Conservation (phyloP, 2,329 filamentous ascomycete genomes). For the Claviceps sp. region DNA sequence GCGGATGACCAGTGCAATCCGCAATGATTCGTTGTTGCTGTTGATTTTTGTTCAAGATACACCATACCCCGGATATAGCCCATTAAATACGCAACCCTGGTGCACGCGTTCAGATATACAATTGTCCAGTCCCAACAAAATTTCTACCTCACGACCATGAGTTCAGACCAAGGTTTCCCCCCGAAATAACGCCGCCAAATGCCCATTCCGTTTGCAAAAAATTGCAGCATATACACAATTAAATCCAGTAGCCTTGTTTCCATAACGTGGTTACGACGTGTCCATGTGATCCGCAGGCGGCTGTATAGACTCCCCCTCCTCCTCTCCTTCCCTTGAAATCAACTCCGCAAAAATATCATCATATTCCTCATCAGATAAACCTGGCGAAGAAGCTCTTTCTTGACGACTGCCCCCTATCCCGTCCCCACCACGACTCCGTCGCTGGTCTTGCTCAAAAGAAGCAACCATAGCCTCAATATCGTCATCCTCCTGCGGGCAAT, state of each 20-base stretch:
- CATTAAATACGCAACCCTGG: conserved; percentile 7
- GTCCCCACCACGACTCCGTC: conserved; percentile 9
- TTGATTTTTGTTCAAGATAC: conserved; percentile 8
- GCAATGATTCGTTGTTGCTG: conserved; percentile 30
- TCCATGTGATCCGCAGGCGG: conserved; percentile 31
- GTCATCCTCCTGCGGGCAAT: conserved; percentile 35
- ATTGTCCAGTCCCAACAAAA: neutral
- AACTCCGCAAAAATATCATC: conserved; percentile 43
- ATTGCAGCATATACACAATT: neutral
- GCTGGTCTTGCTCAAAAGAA: conserved; percentile 28
- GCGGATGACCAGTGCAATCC: conserved; percentile 50
- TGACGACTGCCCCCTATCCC: conserved; percentile 8
- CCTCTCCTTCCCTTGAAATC: conserved; percentile 17
- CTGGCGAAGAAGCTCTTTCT: conserved; percentile 19
- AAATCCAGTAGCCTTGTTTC: neutral
- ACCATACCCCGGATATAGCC: conserved; percentile 14
- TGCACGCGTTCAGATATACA: neutral
- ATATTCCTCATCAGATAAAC: conserved; percentile 44
- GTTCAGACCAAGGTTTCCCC: neutral
- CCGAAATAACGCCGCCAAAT: conserved; percentile 7
- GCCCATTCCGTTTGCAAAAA: neutral
- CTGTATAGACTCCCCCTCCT: conserved; percentile 4
- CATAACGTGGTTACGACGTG: conserved; percentile 15
- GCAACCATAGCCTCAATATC: conserved; percentile 45
- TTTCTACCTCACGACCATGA: neutral